Evolutionary conservation across 306 rosid species (phyloP).

Genomic region (Dryas octopetala): DNA sequence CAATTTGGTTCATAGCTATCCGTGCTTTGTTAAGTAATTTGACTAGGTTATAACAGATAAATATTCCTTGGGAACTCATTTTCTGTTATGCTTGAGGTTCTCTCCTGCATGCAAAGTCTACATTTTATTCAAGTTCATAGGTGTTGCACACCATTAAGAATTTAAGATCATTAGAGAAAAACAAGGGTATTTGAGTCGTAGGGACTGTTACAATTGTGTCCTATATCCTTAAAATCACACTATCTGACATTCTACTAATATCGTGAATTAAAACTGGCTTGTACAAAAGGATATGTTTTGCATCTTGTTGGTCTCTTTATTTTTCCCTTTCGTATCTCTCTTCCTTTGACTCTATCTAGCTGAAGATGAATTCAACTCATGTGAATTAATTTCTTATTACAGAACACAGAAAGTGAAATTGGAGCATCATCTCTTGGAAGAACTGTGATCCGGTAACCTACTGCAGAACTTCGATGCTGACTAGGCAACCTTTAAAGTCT

Average conservation of each 20-base stretch:
- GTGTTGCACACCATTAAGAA: neutral
- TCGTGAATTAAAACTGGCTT: neutral
- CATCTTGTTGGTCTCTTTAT: slow-evolving; percentile 1
- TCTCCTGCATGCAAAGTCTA: neutral
- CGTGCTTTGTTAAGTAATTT: neutral
- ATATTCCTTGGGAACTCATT: slow-evolving; percentile 1
- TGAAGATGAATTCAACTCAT: slow-evolving; percentile 7
- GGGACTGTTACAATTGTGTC: slow-evolving; percentile 8
- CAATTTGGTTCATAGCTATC: neutral
- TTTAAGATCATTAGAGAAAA: neutral
- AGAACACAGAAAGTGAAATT: slow-evolving; percentile 87
- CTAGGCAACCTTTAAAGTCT: slow-evolving; percentile 24
- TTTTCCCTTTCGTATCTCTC: no score
- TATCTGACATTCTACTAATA: neutral
- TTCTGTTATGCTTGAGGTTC: neutral
- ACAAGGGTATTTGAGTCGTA: neutral
- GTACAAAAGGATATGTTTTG: neutral
- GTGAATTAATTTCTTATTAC: slow-evolving; percentile 37
- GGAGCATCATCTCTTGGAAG: slow-evolving; percentile 97
- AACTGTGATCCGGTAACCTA: slow-evolving; percentile 71
- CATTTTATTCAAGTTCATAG: neutral
- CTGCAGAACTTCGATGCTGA: slow-evolving; percentile 5
- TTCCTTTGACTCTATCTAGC: neutral
- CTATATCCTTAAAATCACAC: neutral
- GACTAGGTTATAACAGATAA: slow-evolving; percentile 6